A percentile compares a stretch with the other conserved stretches of the same genome.
These are phyloP conservation scores for Sicyos baderoa DNA, from an alignment of 306 rosid genomes.

Conservation along the genomic window DNA sequence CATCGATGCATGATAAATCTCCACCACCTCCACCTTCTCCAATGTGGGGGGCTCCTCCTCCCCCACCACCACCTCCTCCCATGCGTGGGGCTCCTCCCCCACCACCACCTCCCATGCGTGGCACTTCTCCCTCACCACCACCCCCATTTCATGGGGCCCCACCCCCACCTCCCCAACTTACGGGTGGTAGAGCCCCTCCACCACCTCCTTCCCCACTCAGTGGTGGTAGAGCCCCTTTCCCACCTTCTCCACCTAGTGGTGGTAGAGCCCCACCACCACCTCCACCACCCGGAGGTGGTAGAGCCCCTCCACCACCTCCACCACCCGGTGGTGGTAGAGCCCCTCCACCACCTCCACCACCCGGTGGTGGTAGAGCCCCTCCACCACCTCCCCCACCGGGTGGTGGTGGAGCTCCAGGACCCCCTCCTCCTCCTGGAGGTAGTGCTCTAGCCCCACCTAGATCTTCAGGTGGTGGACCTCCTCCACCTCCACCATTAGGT, in stretches of 20 bases:
- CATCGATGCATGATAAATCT: neutral
- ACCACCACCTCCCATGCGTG: constrained; percentile 25
- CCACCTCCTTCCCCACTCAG: too few species aligned
- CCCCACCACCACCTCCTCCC: constrained; percentile 28
- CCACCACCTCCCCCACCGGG: constrained; percentile 29
- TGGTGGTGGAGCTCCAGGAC: constrained; percentile 2
- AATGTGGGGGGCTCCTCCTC: constrained; percentile 19
- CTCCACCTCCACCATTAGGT: constrained; percentile 44
- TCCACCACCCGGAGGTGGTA: too few species aligned
- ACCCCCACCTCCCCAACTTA: constrained; percentile 31
- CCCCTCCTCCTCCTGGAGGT: constrained; percentile 15
- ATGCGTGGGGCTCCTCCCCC: constrained; percentile 24
- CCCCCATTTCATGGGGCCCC: too few species aligned
- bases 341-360: constrained; percentile 53
- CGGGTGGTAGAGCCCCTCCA: neutral
- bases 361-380: constrained; percentile 19
- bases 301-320: constrained; percentile 35
- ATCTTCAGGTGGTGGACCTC: constrained; percentile 60
- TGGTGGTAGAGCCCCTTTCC: constrained; percentile 29
- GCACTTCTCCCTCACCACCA: neutral
- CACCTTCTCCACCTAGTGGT: constrained; percentile 33
- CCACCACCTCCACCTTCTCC: constrained; percentile 36
- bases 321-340: constrained; percentile 8
- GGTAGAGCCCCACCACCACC: neutral
- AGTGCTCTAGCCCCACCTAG: constrained; percentile 43